Evolutionary conservation across 2,329 filamentous ascomycete species (phyloP).

Genomic region (Raffaelea albimanens): DNA sequence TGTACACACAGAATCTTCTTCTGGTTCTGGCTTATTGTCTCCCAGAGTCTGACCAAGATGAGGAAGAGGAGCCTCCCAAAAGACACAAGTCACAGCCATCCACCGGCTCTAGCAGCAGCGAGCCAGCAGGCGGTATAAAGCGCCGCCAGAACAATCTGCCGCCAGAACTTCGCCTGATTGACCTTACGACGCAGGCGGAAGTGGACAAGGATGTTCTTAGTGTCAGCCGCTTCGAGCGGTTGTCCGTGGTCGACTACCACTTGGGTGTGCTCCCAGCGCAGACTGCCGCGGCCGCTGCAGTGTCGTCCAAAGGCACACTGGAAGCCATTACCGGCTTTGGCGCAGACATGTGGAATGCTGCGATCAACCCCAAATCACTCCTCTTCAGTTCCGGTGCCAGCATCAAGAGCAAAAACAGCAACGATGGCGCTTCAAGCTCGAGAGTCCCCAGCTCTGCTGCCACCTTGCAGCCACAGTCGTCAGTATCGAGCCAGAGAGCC

Average conservation of each 20-base stretch:
- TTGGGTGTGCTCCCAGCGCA: conserved; percentile 71
- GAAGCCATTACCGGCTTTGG: conserved; percentile 65
- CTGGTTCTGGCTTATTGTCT: conserved; percentile 86
- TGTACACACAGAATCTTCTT: conserved; percentile 88
- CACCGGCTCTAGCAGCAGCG: conserved; percentile 40
- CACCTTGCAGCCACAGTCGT: conserved; percentile 20
- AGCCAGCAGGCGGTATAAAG: conserved; percentile 55
- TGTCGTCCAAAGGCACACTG: conserved; percentile 61
- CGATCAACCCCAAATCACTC: conserved; percentile 75
- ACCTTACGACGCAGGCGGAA: conserved; percentile 77
- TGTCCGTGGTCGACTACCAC: conserved; percentile 88
- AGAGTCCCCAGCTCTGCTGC: conserved; percentile 26
- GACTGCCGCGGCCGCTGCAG: conserved; percentile 52
- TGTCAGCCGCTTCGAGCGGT: conserved; percentile 75
- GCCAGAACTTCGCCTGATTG: conserved; percentile 84
- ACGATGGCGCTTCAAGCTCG: conserved; percentile 46
- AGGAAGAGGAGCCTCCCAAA: conserved; percentile 21
- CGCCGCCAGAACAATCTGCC: conserved; percentile 71
- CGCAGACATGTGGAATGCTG: conserved; percentile 80
- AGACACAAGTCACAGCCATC: conserved; percentile 34
- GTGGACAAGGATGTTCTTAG: conserved; percentile 79
- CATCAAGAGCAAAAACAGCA: conserved; percentile 52
- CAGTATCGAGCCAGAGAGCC: conserved; percentile 23
- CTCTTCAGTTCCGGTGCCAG: conserved; percentile 84
- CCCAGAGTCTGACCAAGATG: conserved; percentile 53